Evolutionary conservation across 192 early-diverging fungal species (phyloP), one percentile per base, ranked within the genome.

Genomic region (Podila verticillata): DNA sequence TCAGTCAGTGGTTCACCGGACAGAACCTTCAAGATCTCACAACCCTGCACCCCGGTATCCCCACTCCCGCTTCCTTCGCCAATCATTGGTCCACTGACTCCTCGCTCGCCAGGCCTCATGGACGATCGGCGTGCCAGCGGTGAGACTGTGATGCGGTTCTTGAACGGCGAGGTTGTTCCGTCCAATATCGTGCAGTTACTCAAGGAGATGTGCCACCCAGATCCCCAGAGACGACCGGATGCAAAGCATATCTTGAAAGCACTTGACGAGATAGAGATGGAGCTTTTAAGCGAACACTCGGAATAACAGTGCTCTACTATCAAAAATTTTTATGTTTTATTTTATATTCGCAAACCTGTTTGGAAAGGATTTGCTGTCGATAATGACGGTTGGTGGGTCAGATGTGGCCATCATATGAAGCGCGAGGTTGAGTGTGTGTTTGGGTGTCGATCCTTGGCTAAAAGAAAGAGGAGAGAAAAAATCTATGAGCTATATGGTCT

Each of bases 351-450:
- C 68, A 57, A 80, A 80, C 36, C 75, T 63, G 36, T 80, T 62
- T 22, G 75, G 75, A 68, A 59, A 67, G 4, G 48, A 48, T 19
- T 59, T 64, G 47, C 75, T 80, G 48, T 80, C 75, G 20, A 80
- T 10, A 7, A 80, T 58, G 19, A 80, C 39, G 13, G 70, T 80
- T 12, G 75, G 75, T 26, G 75, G 65, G 12, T 72, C 70, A 17
- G 70, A 72, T 26, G 71, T 71, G 3, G 75, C 75, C 75, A 80
- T 80, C 75, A 80, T 80, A 28, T 72, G 75, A 7, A 80, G 30
- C 3, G 75, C 75, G 5, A 80, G 70, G 30, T 80, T 80, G n/a
- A 80, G 75, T 2, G 75, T 80, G 54, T 72, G 75, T 39, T 68
- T 80, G 5, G 75, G 75, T 4, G 70, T 72, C 1, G 75, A 80